phyloP scores from a whole-genome alignment of 2,329 filamentous ascomycete genomes.

The Trichothecium roseum region DNA sequence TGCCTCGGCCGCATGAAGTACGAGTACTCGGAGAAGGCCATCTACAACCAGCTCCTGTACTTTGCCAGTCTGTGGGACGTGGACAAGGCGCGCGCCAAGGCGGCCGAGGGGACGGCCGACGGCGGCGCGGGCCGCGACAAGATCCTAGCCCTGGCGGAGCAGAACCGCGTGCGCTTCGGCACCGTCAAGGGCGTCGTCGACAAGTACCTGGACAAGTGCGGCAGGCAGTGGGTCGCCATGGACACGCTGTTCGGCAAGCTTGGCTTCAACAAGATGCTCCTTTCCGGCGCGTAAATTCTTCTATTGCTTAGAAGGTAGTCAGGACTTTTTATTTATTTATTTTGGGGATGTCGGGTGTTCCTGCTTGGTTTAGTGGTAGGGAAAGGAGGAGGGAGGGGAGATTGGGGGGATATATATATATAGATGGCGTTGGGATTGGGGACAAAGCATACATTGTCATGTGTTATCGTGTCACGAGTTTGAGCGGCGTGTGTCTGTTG shows the following conservation, averaged over 20 bases:
- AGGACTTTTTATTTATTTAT: no score
- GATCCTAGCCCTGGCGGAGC: slow-evolving; percentile 62
- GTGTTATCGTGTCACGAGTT: no score
- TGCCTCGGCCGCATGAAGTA: slow-evolving; percentile 84
- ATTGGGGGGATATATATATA: neutral
- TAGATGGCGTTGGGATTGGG: neutral
- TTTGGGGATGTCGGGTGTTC: no score
- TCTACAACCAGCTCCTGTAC: slow-evolving; percentile 94
- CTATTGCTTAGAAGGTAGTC: neutral
- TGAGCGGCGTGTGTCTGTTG: no score
- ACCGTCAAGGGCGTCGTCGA: slow-evolving; percentile 71
- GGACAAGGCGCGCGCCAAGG: slow-evolving; percentile 59
- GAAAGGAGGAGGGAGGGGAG: neutral
- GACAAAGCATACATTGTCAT: no score
- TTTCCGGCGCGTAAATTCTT: slow-evolving; percentile 33
- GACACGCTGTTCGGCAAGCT: slow-evolving; percentile 69
- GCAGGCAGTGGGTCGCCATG: slow-evolving; percentile 89
- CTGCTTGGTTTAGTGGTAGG: no score
- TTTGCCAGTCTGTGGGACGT: slow-evolving; percentile 79
- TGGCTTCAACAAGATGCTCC: slow-evolving; percentile 34
- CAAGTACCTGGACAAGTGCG: slow-evolving; percentile 79
- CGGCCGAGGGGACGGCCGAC: slow-evolving; percentile 35
- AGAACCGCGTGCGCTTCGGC: slow-evolving; percentile 71
- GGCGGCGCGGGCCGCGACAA: slow-evolving; percentile 49
- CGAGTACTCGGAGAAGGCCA: slow-evolving; percentile 75